A percentile compares a stretch with the other conserved stretches of the same genome.
Evolutionary conservation across 78 protist species (phyloP).

Genomic region (Tieghemostelium lacteum): DNA sequence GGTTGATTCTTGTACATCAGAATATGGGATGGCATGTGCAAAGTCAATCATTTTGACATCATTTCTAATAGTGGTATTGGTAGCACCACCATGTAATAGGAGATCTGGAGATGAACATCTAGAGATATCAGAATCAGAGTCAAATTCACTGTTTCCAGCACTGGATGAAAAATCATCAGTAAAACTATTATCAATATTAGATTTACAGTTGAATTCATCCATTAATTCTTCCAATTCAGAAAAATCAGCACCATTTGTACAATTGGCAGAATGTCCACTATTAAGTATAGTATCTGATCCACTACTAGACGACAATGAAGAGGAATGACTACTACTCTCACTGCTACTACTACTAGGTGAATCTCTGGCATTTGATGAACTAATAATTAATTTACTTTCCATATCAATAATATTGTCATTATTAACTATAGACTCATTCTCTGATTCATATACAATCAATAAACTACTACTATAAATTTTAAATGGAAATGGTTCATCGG

Average conservation of each 20-base stretch:
- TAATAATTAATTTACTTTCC: not conserved
- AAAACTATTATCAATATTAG: constrained; percentile 19
- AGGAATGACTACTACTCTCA: not conserved
- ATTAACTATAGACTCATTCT: not conserved
- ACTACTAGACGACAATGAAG: not conserved
- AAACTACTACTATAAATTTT: constrained; percentile 66
- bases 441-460: constrained; percentile 56
- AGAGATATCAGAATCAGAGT: not conserved
- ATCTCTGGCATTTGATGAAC: not conserved
- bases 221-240: not conserved
- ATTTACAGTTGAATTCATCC: not conserved
- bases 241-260: not conserved
- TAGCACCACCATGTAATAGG: too few species aligned
- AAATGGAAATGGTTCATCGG: constrained; percentile 23
- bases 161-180: not conserved
- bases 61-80: not conserved
- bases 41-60: constrained; percentile 74
- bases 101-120: not conserved
- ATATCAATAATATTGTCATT: not conserved
- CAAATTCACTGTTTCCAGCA: constrained; percentile 25
- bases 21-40: constrained; percentile 49
- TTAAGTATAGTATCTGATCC: not conserved
- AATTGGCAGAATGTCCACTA: not conserved
- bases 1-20: constrained; percentile 17
- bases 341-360: not conserved